Conservation (phyloP, 2,329 filamentous ascomycete genomes). For the Albophoma yamanashiensis region DNA sequence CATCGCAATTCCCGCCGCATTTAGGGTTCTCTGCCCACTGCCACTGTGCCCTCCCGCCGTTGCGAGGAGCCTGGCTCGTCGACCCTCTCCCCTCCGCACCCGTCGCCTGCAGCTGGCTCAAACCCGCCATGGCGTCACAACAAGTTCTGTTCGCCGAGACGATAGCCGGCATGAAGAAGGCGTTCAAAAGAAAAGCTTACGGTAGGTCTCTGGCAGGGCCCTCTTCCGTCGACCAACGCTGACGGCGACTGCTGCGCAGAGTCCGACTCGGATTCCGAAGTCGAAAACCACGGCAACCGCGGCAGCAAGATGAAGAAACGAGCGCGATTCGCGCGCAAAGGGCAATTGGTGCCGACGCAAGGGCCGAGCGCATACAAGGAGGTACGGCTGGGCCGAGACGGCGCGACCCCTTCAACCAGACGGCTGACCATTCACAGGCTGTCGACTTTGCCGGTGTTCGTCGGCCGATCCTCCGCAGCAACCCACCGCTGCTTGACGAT, state of each 20-base stretch:
- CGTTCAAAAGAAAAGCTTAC: slow-evolving; percentile 52
- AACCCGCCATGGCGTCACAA: slow-evolving; percentile 33
- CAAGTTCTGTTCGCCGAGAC: slow-evolving; percentile 56
- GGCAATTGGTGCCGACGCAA: slow-evolving; percentile 54
- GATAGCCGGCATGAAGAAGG: slow-evolving; percentile 57
- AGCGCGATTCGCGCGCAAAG: slow-evolving; percentile 59
- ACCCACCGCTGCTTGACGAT: slow-evolving; percentile 62
- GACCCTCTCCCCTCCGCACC: not conserved
- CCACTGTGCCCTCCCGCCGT: not conserved
- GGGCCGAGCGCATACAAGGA: slow-evolving; percentile 62
- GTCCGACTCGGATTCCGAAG: slow-evolving; percentile 66
- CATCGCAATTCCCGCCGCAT: not conserved
- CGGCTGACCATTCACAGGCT: slow-evolving; percentile 34
- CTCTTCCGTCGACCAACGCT: slow-evolving; percentile 5
- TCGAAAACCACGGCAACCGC: slow-evolving; percentile 60
- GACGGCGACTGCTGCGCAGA: slow-evolving; percentile 35
- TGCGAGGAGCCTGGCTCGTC: not conserved
- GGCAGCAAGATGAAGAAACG: slow-evolving; percentile 71
- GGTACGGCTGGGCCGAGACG: slow-evolving; percentile 30
- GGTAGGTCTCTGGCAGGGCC: slow-evolving; percentile 27
- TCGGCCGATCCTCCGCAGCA: slow-evolving; percentile 63
- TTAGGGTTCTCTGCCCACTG: not conserved
- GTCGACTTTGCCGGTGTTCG: slow-evolving; percentile 65
- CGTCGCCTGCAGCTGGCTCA: not conserved
- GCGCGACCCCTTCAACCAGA: slow-evolving; percentile 1